A percentile compares a stretch with the other conserved stretches of the same genome.
phyloP scores from a whole-genome alignment of 768 basidiomycete genomes.

The Mycena venus region DNA sequence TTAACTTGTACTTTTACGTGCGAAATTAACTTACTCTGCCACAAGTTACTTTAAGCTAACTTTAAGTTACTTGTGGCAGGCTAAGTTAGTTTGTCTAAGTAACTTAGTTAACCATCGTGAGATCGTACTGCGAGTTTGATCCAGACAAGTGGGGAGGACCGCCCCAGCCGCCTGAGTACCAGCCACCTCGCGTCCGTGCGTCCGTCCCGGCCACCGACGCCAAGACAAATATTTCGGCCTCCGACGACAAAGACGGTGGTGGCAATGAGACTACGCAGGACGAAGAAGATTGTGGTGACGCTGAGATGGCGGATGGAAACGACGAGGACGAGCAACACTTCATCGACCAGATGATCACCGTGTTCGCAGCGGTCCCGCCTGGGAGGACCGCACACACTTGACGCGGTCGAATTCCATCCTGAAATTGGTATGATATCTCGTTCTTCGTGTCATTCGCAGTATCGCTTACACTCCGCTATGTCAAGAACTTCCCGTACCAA shows the following conservation, averaged over 20 bases:
- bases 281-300: background rate
- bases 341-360: conserved; percentile 13
- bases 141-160: background rate
- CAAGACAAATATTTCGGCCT: too few relatives aligned
- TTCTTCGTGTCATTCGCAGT: too few relatives aligned
- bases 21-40: too few relatives aligned
- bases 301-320: background rate
- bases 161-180: background rate
- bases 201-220: background rate
- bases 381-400: background rate
- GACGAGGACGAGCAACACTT: background rate
- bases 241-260: background rate
- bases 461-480: too few relatives aligned
- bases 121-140: background rate
- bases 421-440: too few relatives aligned
- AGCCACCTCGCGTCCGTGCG: background rate
- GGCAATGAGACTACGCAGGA: background rate
- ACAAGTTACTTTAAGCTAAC: too few relatives aligned
- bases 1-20: too few relatives aligned
- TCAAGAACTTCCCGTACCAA: too few relatives aligned
- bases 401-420: background rate
- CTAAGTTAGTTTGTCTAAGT: too few relatives aligned
- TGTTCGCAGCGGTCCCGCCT: conserved; percentile 1
- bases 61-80: too few relatives aligned
- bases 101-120: too few relatives aligned